Evolutionary conservation across 176 grass and related monocot genomes (phyloP).

Genomic region (Lolium perenne): DNA sequence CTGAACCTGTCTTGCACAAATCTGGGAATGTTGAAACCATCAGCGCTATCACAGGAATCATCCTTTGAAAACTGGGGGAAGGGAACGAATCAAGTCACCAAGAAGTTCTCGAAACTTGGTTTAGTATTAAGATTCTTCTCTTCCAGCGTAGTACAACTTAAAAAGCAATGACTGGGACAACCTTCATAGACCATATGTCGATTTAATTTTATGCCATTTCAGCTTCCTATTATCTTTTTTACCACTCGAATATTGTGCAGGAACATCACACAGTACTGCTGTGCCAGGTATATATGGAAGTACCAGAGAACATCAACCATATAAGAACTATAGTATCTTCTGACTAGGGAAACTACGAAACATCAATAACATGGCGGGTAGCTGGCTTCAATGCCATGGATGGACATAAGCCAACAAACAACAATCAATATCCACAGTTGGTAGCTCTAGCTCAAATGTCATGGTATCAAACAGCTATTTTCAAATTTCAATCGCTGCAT

Average conservation of each 20-base stretch:
- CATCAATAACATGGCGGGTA: background rate
- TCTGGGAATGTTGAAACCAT: background rate
- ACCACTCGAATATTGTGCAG: background rate
- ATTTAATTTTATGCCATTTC: too few species aligned
- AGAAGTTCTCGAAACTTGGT: background rate
- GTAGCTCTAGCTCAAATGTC: slow-evolving; percentile 1
- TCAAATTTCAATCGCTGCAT: background rate
- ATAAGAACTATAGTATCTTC: background rate
- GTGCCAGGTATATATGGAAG: background rate
- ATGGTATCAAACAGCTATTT: background rate
- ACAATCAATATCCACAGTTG: slow-evolving; percentile 13
- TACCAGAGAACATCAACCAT: background rate
- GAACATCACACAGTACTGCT: background rate
- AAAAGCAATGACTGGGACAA: too few species aligned
- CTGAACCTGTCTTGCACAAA: background rate
- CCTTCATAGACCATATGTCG: too few species aligned
- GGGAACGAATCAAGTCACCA: background rate
- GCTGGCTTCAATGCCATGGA: slow-evolving; percentile 1
- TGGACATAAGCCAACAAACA: slow-evolving; percentile 9
- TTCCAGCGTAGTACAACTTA: too few species aligned
- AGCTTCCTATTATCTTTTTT: background rate
- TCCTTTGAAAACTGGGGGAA: too few species aligned
- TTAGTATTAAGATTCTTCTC: too few species aligned
- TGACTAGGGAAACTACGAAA: background rate
- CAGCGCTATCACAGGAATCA: too few species aligned